Evolutionary conservation across 345 rosid genomes (phyloP).

Genomic region (Camelina neglecta): DNA sequence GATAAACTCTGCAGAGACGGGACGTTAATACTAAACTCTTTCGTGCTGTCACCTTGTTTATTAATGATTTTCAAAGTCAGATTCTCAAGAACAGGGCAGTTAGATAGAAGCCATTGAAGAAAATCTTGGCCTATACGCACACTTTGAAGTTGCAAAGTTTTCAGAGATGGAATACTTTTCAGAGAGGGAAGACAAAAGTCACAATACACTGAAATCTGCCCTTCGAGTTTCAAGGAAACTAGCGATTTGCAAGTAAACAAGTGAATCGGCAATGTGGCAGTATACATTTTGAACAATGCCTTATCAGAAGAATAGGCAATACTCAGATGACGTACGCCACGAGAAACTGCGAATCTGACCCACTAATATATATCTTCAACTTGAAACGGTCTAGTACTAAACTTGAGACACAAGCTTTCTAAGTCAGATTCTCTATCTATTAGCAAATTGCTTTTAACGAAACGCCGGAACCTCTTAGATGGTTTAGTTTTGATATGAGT

Average conservation of each 20-base stretch:
- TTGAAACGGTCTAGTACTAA: neutral
- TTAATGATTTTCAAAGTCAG: no score
- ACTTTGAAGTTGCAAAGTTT: neutral
- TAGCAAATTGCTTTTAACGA: neutral
- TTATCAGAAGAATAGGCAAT: neutral
- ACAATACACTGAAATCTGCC: neutral
- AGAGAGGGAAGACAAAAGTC: neutral
- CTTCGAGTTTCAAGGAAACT: neutral
- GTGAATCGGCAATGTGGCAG: neutral
- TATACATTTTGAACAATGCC: no score
- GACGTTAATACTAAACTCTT: no score
- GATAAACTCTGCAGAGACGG: no score
- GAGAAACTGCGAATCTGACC: constrained; percentile 1
- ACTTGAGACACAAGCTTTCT: constrained; percentile 5
- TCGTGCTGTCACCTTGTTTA: no score
- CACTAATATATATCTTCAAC: neutral
- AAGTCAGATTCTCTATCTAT: neutral
- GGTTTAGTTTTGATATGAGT: neutral
- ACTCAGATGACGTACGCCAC: neutral
- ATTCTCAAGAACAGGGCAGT: no score
- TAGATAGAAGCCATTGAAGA: no score
- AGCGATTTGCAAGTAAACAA: constrained; percentile 6
- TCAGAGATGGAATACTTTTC: neutral
- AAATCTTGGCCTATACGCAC: no score
- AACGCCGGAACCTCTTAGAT: neutral